Percentiles rank a stretch among this genome's conserved stretches.
phyloP scores from a whole-genome alignment of 2,329 filamentous ascomycete genomes.

The Pestalotiopsis sp. region DNA sequence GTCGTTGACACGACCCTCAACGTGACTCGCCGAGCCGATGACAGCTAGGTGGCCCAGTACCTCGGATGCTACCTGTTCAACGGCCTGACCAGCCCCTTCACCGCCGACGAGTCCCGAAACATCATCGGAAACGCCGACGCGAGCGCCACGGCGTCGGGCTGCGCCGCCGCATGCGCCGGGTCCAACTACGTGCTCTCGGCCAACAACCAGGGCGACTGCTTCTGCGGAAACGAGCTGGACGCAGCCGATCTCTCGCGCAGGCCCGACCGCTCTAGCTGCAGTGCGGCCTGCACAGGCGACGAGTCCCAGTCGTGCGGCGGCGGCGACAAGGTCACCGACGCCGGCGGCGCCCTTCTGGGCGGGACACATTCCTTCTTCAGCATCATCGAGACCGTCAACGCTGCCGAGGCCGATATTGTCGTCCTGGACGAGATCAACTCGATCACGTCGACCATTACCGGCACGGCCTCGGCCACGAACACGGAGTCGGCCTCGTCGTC shows the following conservation, averaged over 20 bases:
- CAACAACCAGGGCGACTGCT: conserved; percentile 17
- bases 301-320: conserved; percentile 5
- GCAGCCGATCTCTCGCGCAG: neutral
- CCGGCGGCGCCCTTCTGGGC: neutral
- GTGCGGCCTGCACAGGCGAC: neutral
- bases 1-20: conserved; percentile 4
- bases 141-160: conserved; percentile 10
- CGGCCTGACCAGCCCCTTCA: conserved; percentile 7
- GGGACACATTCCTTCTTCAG: conserved; percentile 12
- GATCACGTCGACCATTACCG: neutral
- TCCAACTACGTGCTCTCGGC: conserved; percentile 11
- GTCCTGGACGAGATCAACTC: neutral
- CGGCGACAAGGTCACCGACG: neutral
- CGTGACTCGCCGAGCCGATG: neutral
- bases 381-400: conserved; percentile 14
- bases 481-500: neutral
- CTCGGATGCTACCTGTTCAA: conserved; percentile 16
- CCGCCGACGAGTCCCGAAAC: neutral
- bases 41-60: conserved; percentile 10
- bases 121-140: conserved; percentile 7
- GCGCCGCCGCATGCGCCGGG: conserved; percentile 17
- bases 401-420: conserved; percentile 9
- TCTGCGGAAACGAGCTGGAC: conserved; percentile 15
- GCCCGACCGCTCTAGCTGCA: neutral
- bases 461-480: neutral